Base-by-base conservation (phyloP, 1,284 basidiomycete genomes). In the Retiboletus flavoniger region DNA sequence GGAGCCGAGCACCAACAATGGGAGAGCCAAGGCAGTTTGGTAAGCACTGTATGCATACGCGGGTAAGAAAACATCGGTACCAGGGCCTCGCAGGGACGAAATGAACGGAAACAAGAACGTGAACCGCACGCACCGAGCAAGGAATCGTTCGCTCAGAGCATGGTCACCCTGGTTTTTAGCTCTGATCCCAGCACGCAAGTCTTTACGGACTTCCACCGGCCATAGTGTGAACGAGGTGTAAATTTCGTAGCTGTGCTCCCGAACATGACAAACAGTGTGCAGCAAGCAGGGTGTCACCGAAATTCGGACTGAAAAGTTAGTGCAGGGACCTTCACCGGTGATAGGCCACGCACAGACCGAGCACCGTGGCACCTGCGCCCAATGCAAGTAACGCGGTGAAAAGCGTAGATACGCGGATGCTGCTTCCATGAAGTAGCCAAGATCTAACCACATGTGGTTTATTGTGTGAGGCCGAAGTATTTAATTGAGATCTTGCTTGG, bases 151-250 rank as follows among this genome's bases (percentile, higher is more conserved):
- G 59, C 83, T 83, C 42, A 78, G 66, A n/a, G 72, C 72, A n/a
- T 79, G 60, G 62, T 91, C 81, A 3, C 79, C 82, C 53, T 82
- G 77, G 51, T 83, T 69, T 62, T 82, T 86, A 1, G 86, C 85
- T 55, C 78, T 78, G 42, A 91, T 74, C 0, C 84, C 89, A 6
- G 76, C 78, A 10, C 85, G 80, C 31, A 91, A 71, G 66, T 89
- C 86, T 26, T 71, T 68, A 10, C 85, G 79, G 4, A 91, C 69
- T 60, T 84, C 80, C 9, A 70, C 65, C 0, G 89, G 89, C 85
- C 66, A 84, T 8, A 64, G 75, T 1, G 82, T 83, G 65, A 88
- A 75, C 9, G 77, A 76, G 8, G 68, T 70, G 64, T 88, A 89
- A 41, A 86, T 74, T 28, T 83, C 77, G 62, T 85, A 87, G 42